phyloP scores from a whole-genome alignment of 139 green algal species.

The Asterochloris sp. region DNA sequence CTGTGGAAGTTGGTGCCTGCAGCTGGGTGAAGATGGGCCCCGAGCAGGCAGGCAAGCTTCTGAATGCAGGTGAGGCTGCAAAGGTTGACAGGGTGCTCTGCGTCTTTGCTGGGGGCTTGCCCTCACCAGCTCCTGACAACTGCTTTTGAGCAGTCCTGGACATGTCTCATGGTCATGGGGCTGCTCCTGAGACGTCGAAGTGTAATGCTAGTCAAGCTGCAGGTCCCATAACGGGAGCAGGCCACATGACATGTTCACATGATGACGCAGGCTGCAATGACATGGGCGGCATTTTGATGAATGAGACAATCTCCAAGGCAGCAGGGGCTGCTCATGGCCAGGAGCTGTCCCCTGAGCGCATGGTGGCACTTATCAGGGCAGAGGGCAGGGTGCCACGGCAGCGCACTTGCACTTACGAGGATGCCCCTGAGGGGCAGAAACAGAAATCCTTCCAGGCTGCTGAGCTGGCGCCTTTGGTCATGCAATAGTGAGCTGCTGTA shows the following conservation, averaged over 20 bases:
- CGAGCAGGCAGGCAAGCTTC: constrained; percentile 50
- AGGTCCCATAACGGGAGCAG: too few relatives aligned
- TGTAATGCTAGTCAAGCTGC: too few relatives aligned
- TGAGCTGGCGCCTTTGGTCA: not conserved
- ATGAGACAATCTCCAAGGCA: constrained; percentile 86
- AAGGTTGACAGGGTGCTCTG: too few relatives aligned
- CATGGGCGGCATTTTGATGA: constrained; percentile 91
- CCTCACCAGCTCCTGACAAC: too few relatives aligned
- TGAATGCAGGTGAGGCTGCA: constrained; percentile 31
- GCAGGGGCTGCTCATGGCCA: constrained; percentile 77
- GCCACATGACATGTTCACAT: too few relatives aligned
- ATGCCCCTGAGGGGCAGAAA: not conserved
- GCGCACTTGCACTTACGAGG: constrained; percentile 77
- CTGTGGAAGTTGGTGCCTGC: too few relatives aligned
- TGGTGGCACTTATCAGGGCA: constrained; percentile 68
- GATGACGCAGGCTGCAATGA: constrained; percentile 73
- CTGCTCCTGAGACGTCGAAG: too few relatives aligned
- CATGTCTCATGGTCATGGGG: too few relatives aligned
- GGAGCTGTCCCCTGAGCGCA: constrained; percentile 60
- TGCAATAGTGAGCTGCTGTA: not conserved
- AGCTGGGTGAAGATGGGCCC: constrained; percentile 91
- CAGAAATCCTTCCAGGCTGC: not conserved
- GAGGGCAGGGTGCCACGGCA: constrained; percentile 53
- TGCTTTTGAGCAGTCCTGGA: too few relatives aligned
- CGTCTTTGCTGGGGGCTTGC: too few relatives aligned